Evolutionary conservation across 495 filamentous ascomycete species (phyloP).

Genomic region (Aspergillus sclerotioniger): DNA sequence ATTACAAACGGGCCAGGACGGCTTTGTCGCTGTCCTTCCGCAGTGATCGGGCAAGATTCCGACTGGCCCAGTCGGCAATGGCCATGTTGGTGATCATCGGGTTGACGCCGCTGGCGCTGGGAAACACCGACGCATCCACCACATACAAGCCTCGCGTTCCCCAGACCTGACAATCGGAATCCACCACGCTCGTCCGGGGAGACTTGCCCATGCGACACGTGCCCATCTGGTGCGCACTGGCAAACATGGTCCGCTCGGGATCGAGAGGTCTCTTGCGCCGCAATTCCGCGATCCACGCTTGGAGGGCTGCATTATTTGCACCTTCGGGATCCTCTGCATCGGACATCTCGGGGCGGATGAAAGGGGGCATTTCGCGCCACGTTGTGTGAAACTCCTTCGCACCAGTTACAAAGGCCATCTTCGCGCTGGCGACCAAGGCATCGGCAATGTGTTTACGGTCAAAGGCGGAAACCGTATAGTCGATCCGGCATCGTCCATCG

Average conservation of each 20-base stretch:
- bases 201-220: conserved; percentile 73
- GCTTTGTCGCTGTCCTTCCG: conserved; percentile 14
- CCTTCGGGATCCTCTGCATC: conserved; percentile 43
- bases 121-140: conserved; percentile 85
- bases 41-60: conserved; percentile 34
- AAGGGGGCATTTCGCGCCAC: conserved; percentile 59
- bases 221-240: conserved; percentile 88
- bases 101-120: conserved; percentile 86
- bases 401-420: conserved; percentile 73
- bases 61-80: conserved; percentile 56
- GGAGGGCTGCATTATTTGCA: conserved; percentile 64
- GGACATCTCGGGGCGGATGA: conserved; percentile 52
- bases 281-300: conserved; percentile 64
- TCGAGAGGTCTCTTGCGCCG: conserved; percentile 52
- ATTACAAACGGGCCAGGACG: conserved; percentile 15
- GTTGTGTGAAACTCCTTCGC: conserved; percentile 72
- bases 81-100: conserved; percentile 93
- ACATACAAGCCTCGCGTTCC: conserved; percentile 71
- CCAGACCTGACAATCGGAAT: conserved; percentile 74
- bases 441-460: conserved; percentile 68
- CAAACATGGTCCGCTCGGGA: conserved; percentile 48
- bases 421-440: conserved; percentile 67
- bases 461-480: conserved; percentile 65
- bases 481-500: conserved; percentile 60
- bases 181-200: conserved; percentile 66